Evolutionary conservation across 352 stramenopile genomes (phyloP).

Genomic region (Phytophthora lateralis): DNA sequence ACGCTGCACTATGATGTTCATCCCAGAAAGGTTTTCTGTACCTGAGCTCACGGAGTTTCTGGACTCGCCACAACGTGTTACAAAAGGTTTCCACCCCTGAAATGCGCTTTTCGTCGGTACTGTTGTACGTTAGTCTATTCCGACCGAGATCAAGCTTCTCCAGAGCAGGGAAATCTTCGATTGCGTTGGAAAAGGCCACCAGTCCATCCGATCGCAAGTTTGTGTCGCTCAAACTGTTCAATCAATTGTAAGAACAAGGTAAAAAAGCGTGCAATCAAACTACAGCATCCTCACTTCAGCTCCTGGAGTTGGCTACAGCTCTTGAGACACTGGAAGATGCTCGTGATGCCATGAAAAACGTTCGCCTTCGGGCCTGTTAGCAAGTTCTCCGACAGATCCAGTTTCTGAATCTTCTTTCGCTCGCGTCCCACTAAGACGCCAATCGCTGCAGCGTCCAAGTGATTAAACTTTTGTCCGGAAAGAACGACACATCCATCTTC

Average conservation of each 20-base stretch:
- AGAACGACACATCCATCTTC: slow-evolving; percentile 37
- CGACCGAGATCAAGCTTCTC: slow-evolving; percentile 55
- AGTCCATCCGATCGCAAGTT: slow-evolving; percentile 62
- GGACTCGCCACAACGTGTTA: slow-evolving; percentile 51
- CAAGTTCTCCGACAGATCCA: slow-evolving; percentile 61
- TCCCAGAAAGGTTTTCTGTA: neutral
- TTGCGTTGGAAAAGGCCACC: slow-evolving; percentile 47
- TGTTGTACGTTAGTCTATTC: slow-evolving; percentile 60
- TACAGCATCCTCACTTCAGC: slow-evolving; percentile 46
- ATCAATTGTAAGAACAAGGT: neutral
- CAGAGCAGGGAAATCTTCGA: slow-evolving; percentile 43
- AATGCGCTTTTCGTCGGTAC: slow-evolving; percentile 55
- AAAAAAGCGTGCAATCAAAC: neutral
- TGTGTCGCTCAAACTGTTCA: slow-evolving; percentile 38
- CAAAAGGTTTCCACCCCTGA: slow-evolving; percentile 64
- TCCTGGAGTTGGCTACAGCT: slow-evolving; percentile 53
- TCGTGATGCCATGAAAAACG: slow-evolving; percentile 62
- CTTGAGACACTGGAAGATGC: slow-evolving; percentile 52
- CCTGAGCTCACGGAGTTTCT: slow-evolving; percentile 47
- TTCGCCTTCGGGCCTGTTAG: slow-evolving; percentile 55
- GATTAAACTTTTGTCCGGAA: slow-evolving; percentile 42
- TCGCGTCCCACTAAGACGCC: slow-evolving; percentile 55
- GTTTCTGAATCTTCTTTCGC: slow-evolving; percentile 47
- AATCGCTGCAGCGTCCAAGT: slow-evolving; percentile 64
- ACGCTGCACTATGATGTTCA: neutral